Evolutionary conservation across 345 rosid species (phyloP).

Genomic region (Aegle marmelos): DNA sequence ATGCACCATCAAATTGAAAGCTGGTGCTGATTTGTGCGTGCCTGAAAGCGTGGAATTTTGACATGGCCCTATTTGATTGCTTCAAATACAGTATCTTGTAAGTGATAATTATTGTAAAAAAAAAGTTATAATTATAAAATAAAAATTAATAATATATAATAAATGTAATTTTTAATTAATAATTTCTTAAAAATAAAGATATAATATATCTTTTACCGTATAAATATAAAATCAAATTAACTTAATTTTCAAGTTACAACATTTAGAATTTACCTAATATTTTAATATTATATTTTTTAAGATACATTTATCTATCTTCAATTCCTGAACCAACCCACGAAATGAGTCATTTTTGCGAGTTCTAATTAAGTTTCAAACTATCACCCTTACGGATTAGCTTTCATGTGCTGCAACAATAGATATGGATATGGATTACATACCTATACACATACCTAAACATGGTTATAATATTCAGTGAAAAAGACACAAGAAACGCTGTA

Average conservation of each 20-base stretch:
- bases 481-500: background rate
- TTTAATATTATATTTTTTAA: too few relatives aligned
- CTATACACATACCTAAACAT: conserved; percentile 7
- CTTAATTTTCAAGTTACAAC: too few relatives aligned
- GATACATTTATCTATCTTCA: fast-evolving
- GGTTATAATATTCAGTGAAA: background rate
- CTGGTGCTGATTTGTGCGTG: background rate
- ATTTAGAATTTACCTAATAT: too few relatives aligned
- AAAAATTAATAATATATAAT: too few relatives aligned
- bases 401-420: background rate
- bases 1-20: background rate
- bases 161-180: too few relatives aligned
- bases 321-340: fast-evolving
- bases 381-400: background rate
- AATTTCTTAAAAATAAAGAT: too few relatives aligned
- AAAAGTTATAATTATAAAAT: too few relatives aligned
- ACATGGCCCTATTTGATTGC: too few relatives aligned
- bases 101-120: too few relatives aligned
- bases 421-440: background rate
- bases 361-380: background rate
- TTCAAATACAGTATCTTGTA: fast-evolving
- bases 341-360: background rate
- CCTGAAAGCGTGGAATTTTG: background rate
- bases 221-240: too few relatives aligned
- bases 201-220: too few relatives aligned